A percentile compares a stretch with the other conserved stretches of the same genome.
These are phyloP conservation scores for Corchorus olitorius DNA, from an alignment of 345 rosid genomes.

Conservation along the genomic window DNA sequence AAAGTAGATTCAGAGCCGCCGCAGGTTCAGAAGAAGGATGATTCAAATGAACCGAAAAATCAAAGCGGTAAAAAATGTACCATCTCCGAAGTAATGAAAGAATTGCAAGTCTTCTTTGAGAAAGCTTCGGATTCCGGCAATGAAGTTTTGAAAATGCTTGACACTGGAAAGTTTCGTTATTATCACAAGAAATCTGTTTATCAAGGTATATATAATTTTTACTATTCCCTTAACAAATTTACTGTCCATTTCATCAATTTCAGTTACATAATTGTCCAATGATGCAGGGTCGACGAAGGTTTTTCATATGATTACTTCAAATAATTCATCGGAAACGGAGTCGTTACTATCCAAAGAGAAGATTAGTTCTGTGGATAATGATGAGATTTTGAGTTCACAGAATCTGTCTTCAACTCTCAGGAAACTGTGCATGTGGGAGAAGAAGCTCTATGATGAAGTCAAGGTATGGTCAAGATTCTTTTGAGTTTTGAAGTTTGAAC, in stretches of 20 bases:
- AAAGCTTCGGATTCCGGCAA: slow-evolving; percentile 49
- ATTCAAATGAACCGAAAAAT: slow-evolving; percentile 16
- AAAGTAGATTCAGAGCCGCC: slow-evolving; percentile 16
- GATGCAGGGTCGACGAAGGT: slow-evolving; percentile 36
- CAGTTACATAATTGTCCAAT: neutral
- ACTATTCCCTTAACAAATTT: neutral
- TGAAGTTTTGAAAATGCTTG: slow-evolving; percentile 39
- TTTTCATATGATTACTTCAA: slow-evolving; percentile 27
- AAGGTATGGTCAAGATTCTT: slow-evolving; percentile 41
- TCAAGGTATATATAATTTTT: slow-evolving; percentile 29
- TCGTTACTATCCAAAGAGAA: slow-evolving; percentile 16
- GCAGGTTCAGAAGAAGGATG: slow-evolving; percentile 16
- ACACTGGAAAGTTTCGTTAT: slow-evolving; percentile 44
- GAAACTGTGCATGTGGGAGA: slow-evolving; percentile 64
- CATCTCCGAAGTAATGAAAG: slow-evolving; percentile 31
- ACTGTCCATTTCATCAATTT: neutral
- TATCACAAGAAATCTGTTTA: slow-evolving; percentile 28
- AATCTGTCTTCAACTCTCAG: slow-evolving; percentile 51
- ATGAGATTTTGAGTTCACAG: slow-evolving; percentile 27
- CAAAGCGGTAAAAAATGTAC: slow-evolving; percentile 20
- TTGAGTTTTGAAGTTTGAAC: neutral
- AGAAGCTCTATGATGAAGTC: slow-evolving; percentile 61
- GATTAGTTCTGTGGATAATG: slow-evolving; percentile 25
- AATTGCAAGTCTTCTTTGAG: slow-evolving; percentile 38
- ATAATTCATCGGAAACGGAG: slow-evolving; percentile 15